Base-by-base conservation (phyloP, 768 basidiomycete genomes). In the Boletus bicolor region DNA sequence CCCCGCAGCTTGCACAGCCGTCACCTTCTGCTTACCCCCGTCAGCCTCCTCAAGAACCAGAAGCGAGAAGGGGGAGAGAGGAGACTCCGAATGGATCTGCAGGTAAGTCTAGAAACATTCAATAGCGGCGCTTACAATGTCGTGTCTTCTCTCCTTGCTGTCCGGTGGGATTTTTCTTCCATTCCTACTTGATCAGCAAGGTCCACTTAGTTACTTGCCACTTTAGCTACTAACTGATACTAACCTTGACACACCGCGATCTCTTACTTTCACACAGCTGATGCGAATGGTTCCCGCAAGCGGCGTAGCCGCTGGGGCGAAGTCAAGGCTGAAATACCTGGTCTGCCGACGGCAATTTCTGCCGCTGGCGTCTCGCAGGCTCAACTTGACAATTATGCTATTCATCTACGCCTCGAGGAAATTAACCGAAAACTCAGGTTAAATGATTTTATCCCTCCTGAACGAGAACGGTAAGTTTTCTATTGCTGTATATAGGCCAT, bases 271-370 rank as follows among this genome's bases (percentile, higher is more conserved):
- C 57, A 63, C 63, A 65, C 73, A 90, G 89, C 84, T 80, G 85
- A 89, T 70, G 81, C 86, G 54, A 91, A 93, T 69, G 89, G 86
- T 62, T 86, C 93, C 63, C 87, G 95, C 60, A 98, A 98, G 77
- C 85, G 96, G 60, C 89, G 93, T 63, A 97, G 94, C 67, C 90
- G 97, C 55, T 99, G 95, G 95, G 97, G 97, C 62, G 96, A 97
- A 64, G 90, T 85, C 56, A 91, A 91, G 72, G 83, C 87, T 49
- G 89, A 95, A 63, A 88, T 94, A 48, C 91, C 94, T 53, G 95
- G 93, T 53, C 74, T 98, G 51, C 97, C 97, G 6, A 96, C 94
- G 43, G 93, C 94, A 44, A 95, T 99, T 61, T 89, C 87, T 61
- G 89, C 91, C 43, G 86, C 89, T 44, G 94, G 96, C 57, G 93